Conservation (phyloP, 176 grass and related monocot genomes). For the Cymbopogon citratus region DNA sequence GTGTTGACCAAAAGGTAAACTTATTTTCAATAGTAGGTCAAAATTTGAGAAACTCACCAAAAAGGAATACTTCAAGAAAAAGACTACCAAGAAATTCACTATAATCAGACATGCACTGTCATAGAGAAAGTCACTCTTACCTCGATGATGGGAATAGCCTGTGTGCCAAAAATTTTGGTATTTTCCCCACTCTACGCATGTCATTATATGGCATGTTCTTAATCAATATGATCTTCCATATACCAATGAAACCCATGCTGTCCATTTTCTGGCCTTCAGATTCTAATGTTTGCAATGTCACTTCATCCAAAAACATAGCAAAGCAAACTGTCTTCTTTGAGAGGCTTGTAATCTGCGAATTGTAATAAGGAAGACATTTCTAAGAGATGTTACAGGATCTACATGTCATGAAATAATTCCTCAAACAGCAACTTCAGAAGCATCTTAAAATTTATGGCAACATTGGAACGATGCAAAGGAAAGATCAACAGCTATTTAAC, state of each 20-base stretch:
- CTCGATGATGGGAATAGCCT: slow-evolving; percentile 89
- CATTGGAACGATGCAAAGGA: neutral
- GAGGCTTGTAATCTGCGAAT: slow-evolving; percentile 74
- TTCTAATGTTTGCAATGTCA: slow-evolving; percentile 74
- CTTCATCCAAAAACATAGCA: slow-evolving; percentile 97
- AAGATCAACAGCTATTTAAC: neutral
- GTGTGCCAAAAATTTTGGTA: slow-evolving; percentile 94
- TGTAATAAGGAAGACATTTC: slow-evolving; percentile 23
- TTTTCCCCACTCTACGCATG: slow-evolving; percentile 93
- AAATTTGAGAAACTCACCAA: slow-evolving; percentile 2
- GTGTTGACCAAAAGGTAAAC: neutral
- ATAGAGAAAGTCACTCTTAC: slow-evolving; percentile 40
- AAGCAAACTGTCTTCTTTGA: slow-evolving; percentile 99
- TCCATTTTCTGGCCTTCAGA: slow-evolving; percentile 91
- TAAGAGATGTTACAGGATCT: neutral
- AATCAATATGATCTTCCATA: slow-evolving; percentile 91
- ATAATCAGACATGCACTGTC: neutral
- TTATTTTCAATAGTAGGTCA: neutral
- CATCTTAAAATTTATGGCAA: neutral
- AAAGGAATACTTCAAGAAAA: neutral
- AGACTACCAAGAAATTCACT: neutral
- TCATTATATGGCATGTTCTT: slow-evolving; percentile 92
- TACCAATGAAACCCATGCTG: slow-evolving; percentile 71
- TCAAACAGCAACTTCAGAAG: slow-evolving; percentile 7
- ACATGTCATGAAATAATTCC: neutral